These are phyloP conservation scores for Triticum timopheevii DNA, from an alignment of 176 grass and related monocot species.

Conservation along the genomic window DNA sequence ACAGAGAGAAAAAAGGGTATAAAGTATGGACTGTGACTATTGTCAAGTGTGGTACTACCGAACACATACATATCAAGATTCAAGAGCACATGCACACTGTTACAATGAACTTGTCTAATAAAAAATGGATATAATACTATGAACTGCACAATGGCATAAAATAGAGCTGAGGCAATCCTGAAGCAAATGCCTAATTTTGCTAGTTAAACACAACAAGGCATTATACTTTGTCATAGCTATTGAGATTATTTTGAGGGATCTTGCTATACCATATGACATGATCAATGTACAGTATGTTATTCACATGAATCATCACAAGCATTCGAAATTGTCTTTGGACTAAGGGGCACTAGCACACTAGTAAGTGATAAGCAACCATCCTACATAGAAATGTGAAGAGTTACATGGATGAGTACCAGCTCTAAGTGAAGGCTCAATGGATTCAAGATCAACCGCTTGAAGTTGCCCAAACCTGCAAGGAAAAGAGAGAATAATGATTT, in stretches of 20 bases:
- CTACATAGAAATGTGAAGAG: constrained; percentile 18
- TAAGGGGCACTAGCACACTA: not conserved
- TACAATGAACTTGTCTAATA: not conserved
- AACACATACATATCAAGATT: not conserved
- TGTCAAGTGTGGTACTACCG: not conserved
- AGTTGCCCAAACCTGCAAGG: constrained; percentile 81
- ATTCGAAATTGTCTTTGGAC: not conserved
- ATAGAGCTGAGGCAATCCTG: not conserved
- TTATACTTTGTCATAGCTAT: not conserved
- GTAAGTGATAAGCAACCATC: constrained; percentile 11
- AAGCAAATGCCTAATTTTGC: not conserved
- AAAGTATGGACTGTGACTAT: not conserved
- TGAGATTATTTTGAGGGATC: not conserved
- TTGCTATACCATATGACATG: not conserved
- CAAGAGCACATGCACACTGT: not conserved
- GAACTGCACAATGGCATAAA: not conserved
- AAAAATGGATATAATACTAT: not conserved
- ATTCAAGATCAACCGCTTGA: constrained; percentile 65
- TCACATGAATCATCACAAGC: not conserved
- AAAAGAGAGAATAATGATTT: not conserved
- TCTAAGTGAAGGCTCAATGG: constrained; percentile 81
- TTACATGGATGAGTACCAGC: constrained; percentile 53
- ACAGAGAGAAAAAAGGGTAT: not conserved
- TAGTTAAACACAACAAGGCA: not conserved
- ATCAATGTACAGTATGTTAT: not conserved